phyloP scores from a whole-genome alignment of 1,139 yeast species.

The Geotrichum aggregatum region DNA sequence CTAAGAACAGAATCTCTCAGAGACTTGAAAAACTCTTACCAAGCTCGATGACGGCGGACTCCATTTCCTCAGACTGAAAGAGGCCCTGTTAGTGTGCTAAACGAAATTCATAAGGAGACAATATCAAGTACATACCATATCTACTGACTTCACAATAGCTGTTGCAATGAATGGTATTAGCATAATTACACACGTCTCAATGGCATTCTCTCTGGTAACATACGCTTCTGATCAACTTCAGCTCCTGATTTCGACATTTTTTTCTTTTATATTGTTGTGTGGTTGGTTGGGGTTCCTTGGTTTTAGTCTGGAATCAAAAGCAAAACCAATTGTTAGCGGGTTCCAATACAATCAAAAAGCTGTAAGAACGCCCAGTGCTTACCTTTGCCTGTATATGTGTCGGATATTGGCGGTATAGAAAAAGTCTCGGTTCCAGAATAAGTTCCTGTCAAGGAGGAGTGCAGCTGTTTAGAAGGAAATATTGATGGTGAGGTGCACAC shows the following conservation, averaged over 20 bases:
- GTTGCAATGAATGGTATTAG: conserved; percentile 7
- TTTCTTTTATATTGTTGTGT: not conserved
- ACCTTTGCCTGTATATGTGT: too few species aligned
- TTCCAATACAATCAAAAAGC: too few species aligned
- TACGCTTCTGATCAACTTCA: conserved; percentile 3
- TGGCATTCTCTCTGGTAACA: not conserved
- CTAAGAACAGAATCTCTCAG: conserved; percentile 34
- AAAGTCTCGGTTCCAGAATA: too few species aligned
- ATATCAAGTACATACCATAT: conserved; percentile 25
- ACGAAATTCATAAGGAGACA: not conserved
- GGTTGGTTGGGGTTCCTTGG: not conserved
- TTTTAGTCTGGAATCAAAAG: not conserved
- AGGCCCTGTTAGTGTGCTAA: not conserved
- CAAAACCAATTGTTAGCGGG: not conserved
- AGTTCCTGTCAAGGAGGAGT: too few species aligned
- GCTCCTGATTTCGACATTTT: not conserved
- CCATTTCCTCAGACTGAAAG: conserved; percentile 36
- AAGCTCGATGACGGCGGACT: conserved; percentile 33
- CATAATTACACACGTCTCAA: too few species aligned
- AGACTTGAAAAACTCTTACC: conserved; percentile 26
- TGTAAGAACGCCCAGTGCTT: too few species aligned
- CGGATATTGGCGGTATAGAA: too few species aligned
- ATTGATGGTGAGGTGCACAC: too few species aligned
- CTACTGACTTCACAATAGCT: conserved; percentile 31
- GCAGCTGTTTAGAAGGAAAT: too few species aligned